Percentiles rank a stretch among this genome's conserved stretches.
Evolutionary conservation across 768 basidiomycete genomes (phyloP).

Genomic region (Plicaturopsis crispa): DNA sequence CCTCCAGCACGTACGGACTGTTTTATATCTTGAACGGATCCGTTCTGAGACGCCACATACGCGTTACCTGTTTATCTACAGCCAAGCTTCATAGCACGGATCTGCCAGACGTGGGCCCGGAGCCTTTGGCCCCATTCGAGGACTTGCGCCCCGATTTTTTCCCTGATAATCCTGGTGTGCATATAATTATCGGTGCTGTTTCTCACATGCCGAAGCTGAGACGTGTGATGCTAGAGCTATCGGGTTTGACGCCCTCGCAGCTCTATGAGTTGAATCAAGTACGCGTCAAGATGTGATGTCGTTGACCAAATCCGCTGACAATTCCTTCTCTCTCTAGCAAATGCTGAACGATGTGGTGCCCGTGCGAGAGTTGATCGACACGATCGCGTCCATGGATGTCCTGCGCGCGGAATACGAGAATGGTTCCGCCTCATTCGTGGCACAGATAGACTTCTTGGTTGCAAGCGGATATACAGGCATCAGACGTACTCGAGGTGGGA

Average conservation of each 20-base stretch:
- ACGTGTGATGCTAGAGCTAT: no score
- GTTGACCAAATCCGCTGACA: not conserved
- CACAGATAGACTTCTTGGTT: slow-evolving; percentile 70
- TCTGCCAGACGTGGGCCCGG: no score
- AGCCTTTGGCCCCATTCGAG: no score
- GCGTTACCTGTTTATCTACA: no score
- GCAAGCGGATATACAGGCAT: slow-evolving; percentile 56
- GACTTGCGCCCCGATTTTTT: no score
- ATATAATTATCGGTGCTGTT: no score
- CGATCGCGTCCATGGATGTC: slow-evolving; percentile 40
- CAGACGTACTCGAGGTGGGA: slow-evolving; percentile 63
- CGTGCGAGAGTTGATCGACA: slow-evolving; percentile 46
- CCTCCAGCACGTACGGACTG: no score
- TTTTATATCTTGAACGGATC: no score
- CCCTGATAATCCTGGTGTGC: no score
- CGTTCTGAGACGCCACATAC: no score
- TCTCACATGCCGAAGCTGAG: no score
- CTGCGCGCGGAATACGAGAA: slow-evolving; percentile 63
- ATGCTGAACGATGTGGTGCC: slow-evolving; percentile 31
- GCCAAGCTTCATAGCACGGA: no score
- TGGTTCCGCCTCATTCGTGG: slow-evolving; percentile 50
- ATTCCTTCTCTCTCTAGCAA: slow-evolving; percentile 17
- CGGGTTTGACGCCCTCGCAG: slow-evolving; percentile 22
- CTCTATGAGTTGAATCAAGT: slow-evolving; percentile 36
- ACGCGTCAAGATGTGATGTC: not conserved